Conservation (phyloP, 2,329 filamentous ascomycete species). For the Cladosporium austrohemisphaericum region DNA sequence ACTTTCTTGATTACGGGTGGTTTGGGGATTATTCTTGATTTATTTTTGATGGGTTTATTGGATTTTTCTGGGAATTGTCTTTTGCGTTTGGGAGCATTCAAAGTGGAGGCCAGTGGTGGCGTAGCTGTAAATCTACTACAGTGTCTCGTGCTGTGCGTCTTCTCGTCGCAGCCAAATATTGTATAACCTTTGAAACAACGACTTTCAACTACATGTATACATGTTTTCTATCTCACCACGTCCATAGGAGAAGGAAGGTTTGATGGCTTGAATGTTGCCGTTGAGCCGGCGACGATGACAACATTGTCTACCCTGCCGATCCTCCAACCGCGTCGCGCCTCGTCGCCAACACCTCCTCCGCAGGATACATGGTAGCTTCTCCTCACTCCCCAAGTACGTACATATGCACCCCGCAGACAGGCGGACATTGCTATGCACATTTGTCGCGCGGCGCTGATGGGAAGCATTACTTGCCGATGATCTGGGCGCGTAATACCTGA, state of each 20-base stretch:
- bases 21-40: constrained; percentile 12
- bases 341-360: neutral
- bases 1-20: neutral
- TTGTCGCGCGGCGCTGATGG: neutral
- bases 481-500: neutral
- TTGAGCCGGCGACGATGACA: neutral
- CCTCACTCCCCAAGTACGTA: constrained; percentile 8
- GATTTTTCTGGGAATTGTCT: neutral
- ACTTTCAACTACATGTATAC: too few relatives aligned
- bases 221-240: too few relatives aligned
- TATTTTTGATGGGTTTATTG: constrained; percentile 12
- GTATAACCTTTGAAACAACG: too few relatives aligned
- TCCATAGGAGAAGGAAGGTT: too few relatives aligned
- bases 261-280: neutral
- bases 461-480: constrained; percentile 4
- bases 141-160: too few relatives aligned
- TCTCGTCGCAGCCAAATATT: too few relatives aligned
- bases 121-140: too few relatives aligned
- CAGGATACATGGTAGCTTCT: constrained; percentile 10
- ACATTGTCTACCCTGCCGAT: neutral
- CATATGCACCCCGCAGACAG: constrained; percentile 15
- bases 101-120: too few relatives aligned
- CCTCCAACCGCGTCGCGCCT: neutral
- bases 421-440: neutral
- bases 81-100: neutral